Conservation (phyloP, 495 filamentous ascomycete species). For the Lentithecium fluviatile region DNA sequence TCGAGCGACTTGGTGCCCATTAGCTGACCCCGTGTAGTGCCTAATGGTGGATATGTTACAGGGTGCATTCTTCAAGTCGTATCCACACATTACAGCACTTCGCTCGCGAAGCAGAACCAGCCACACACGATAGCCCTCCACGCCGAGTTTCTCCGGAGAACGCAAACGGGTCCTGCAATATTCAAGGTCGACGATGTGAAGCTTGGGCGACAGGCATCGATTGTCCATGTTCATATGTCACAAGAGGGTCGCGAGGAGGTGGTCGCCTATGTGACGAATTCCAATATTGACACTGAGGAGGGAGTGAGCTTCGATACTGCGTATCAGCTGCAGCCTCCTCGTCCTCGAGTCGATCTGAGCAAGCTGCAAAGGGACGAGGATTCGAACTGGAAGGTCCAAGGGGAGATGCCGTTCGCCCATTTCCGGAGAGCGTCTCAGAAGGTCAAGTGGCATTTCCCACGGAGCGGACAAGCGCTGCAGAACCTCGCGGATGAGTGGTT, state of each 20-base stretch:
- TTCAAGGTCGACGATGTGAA: slow-evolving; percentile 72
- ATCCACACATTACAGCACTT: slow-evolving; percentile 61
- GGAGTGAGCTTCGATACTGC: slow-evolving; percentile 58
- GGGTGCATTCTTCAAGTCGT: slow-evolving; percentile 62
- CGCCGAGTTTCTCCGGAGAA: slow-evolving; percentile 70
- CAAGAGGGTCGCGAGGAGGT: slow-evolving; percentile 60
- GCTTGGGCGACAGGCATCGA: slow-evolving; percentile 65
- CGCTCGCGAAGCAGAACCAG: slow-evolving; percentile 60
- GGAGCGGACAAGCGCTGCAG: slow-evolving; percentile 44
- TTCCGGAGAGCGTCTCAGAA: slow-evolving; percentile 58
- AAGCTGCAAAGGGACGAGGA: slow-evolving; percentile 46
- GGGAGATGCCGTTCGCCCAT: slow-evolving; percentile 44
- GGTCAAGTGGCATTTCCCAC: slow-evolving; percentile 56
- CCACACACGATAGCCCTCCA: slow-evolving; percentile 66
- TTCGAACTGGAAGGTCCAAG: slow-evolving; percentile 45
- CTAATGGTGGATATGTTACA: slow-evolving; percentile 78
- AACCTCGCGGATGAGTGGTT: slow-evolving; percentile 67
- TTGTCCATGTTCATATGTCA: slow-evolving; percentile 65
- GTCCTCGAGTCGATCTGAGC: slow-evolving; percentile 49
- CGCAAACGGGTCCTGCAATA: slow-evolving; percentile 58
- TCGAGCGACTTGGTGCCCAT: neutral
- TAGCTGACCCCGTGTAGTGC: slow-evolving; percentile 54
- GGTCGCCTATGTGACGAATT: slow-evolving; percentile 67
- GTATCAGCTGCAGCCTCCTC: slow-evolving; percentile 51
- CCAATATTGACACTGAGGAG: slow-evolving; percentile 56